Percentiles rank a stretch among this genome's conserved stretches.
Conservation (phyloP, 441 rosid species). For the Hura crepitans region DNA sequence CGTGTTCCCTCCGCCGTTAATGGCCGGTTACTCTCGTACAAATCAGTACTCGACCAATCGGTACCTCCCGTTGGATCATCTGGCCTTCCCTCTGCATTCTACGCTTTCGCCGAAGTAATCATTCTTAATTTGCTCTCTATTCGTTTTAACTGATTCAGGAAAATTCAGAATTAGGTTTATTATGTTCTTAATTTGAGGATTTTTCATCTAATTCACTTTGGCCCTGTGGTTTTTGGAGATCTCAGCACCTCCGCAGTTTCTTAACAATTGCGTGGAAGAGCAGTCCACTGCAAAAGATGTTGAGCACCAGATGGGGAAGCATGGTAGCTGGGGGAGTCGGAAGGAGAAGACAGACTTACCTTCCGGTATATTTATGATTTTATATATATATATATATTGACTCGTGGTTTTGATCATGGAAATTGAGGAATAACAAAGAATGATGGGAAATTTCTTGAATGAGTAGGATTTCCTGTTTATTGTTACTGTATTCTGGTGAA, state of each 20-base stretch:
- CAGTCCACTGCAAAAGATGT: constrained; percentile 37
- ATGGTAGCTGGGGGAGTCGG: constrained; percentile 39
- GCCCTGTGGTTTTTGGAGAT: constrained; percentile 43
- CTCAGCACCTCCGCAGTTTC: constrained; percentile 82
- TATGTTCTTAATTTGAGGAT: constrained; percentile 3
- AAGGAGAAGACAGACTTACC: constrained; percentile 62
- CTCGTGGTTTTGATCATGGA: too few relatives aligned
- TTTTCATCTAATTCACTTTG: background rate
- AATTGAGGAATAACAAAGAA: too few relatives aligned
- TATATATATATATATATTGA: too few relatives aligned
- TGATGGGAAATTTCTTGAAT: background rate
- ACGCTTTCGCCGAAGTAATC: constrained; percentile 72
- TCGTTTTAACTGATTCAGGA: background rate
- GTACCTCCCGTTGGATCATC: constrained; percentile 24
- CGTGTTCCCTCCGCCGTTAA: constrained; percentile 16
- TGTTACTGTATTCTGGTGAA: background rate
- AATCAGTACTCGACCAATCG: constrained; percentile 43
- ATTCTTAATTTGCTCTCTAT: background rate
- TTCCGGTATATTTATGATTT: constrained; percentile 38
- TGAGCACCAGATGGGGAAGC: constrained; percentile 39
- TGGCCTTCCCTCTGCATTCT: constrained; percentile 73
- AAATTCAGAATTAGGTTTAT: background rate
- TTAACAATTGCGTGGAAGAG: constrained; percentile 56
- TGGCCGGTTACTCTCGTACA: constrained; percentile 26
- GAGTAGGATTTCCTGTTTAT: background rate